Base-by-base conservation (phyloP, 2,329 filamentous ascomycete species). In the Fusarium sarcochroum region DNA sequence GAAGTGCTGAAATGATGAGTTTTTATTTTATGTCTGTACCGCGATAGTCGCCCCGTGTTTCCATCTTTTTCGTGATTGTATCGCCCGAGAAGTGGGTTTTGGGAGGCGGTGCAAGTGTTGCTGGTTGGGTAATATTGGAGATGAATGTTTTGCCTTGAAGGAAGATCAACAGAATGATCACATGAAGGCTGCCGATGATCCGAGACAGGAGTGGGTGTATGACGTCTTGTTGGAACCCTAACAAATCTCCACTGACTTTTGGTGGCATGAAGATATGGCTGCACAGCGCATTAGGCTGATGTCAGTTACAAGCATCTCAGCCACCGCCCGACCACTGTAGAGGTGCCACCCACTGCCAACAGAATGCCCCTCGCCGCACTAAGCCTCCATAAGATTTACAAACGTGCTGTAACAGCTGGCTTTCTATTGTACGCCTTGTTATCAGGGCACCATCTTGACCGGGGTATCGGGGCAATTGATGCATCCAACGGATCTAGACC, bases 181-280 rank as follows among this genome's bases (percentile, higher is more conserved):
- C 58, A 55, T 20, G 57, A 27, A 9, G 27, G 23, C 13, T 66
- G 55, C 63, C 62, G 62, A 66, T 40, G 45, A 66, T 55, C 63
- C 63, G 62, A 18, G n/a, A 18, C n/a, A 20, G 17, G 8, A 5
- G 0, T 8, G 17, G 13, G 9, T 13, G 15, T n/a, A 7, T 21
- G 25, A 18, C 15, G 34, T 17, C 17, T 6, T 35, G 34, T 17
- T 35, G 15, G 15, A 8, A 8, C 2, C 14, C 34, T 35, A 35
- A n/a, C 34, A 35, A 7, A n/a, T n/a, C 13, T 5, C 10, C 2
- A 30, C 27, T 3, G 3, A 30, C 10, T 2, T 30, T 3, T 13
- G 9, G 10, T 5, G 1, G 10, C 2, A 11, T 3, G 13, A 30
- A 11, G 27, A 30, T 30, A 30, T 30, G 27, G 2, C 10, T 10